Evolutionary conservation across 1,139 yeast species (phyloP), one percentile per base, ranked within the genome.

Genomic region (Geotrichum fermentans): DNA sequence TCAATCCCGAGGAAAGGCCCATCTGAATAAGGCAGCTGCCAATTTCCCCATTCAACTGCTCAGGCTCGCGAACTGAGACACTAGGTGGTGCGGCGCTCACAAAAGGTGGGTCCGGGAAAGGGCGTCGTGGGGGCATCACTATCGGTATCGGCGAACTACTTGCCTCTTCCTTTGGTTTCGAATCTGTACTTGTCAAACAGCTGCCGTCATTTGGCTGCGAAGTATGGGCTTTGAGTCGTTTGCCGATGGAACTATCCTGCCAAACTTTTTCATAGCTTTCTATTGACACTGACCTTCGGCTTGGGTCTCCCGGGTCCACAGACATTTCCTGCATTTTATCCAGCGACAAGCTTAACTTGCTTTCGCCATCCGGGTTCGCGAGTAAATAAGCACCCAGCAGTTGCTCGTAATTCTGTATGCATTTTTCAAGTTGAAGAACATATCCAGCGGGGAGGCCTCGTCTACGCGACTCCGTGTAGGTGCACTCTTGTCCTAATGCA

Each of bases 371-470:
- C 8, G 38, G 43, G 4, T 44, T 34, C 17, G 17, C 29, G 17
- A 30, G 26, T 4, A 55, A 34, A 17, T 44, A 40, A 4, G 35
- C 35, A 2, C 58, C 58, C 16, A 56, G 50, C 24, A 54, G 34
- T 26, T 51, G 49, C 37, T 55, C 57, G 11, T 55, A 22, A 16
- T 43, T 32, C 20, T 45, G 40, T 16, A 53, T 52, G 38, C 55
- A 52, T 1, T 35, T 39, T 14, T 52, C 58, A 20, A 56, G 49
- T 13, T 55, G 53, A 39, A 51, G 56, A 7, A 56, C 43, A 32
- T 56, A 56, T 1, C 58, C 58, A 1, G 58, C 54, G 6, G 58
- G 57, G 20, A 56, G 40, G 11, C 58, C 58, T 17, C 58, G 36
- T 30, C 54, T 46, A 34, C 52, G 50, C 30, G 58, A 40, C 30